These are phyloP conservation scores for Pseudocercospora vitis DNA, from an alignment of 2,329 filamentous ascomycete genomes.

Conservation along the genomic window DNA sequence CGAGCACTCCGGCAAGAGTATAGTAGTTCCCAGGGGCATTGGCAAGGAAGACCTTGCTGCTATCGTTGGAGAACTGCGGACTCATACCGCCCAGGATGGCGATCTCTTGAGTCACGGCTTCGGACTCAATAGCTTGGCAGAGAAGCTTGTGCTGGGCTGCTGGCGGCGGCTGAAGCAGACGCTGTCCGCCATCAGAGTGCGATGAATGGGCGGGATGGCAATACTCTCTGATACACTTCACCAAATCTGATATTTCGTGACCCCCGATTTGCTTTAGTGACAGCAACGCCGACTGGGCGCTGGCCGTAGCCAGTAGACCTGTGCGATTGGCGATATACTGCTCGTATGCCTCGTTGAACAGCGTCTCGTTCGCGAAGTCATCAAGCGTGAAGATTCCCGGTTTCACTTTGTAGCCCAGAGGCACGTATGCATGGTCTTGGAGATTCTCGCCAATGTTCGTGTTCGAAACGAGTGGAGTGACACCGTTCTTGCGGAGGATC, in stretches of 20 bases:
- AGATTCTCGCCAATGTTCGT: background rate
- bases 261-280: constrained; percentile 18
- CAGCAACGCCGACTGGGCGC: constrained; percentile 18
- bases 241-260: background rate
- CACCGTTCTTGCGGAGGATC: background rate
- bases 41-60: constrained; percentile 26
- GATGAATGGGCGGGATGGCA: constrained; percentile 2
- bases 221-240: background rate
- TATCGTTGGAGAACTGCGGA: constrained; percentile 29
- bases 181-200: background rate
- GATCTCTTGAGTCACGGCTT: constrained; percentile 29
- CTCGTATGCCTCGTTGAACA: constrained; percentile 16
- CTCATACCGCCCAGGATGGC: constrained; percentile 29
- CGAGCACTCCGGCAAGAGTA: constrained; percentile 57
- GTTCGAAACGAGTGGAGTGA: background rate
- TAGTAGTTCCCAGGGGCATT: constrained; percentile 44
- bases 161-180: background rate
- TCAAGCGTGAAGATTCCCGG: constrained; percentile 19
- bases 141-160: constrained; percentile 21
- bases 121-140: constrained; percentile 18
- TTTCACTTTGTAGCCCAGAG: constrained; percentile 15
- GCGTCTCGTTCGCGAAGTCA: constrained; percentile 16
- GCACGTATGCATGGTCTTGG: constrained; percentile 17
- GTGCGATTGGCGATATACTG: constrained; percentile 14
- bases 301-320: constrained; percentile 13